These are phyloP conservation scores for Penicillium waksmanii DNA, from an alignment of 495 filamentous ascomycete genomes.

Conservation along the genomic window DNA sequence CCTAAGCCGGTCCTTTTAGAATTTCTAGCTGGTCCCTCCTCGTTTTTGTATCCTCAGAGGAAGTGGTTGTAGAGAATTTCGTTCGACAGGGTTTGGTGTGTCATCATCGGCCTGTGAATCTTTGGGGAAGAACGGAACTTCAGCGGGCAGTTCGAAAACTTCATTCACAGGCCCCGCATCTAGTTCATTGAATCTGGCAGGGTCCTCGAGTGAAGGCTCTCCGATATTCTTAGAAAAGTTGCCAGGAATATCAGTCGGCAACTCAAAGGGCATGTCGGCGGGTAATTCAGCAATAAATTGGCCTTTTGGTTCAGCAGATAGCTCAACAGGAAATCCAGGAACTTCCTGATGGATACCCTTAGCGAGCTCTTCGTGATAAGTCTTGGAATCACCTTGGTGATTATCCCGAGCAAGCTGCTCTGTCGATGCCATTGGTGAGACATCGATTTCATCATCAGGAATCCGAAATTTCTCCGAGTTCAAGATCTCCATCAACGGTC, in stretches of 20 bases:
- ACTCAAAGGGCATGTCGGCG: neutral
- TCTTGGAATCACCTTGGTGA: neutral
- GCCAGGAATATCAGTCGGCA: neutral
- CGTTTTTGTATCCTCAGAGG: neutral
- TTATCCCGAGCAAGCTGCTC: neutral
- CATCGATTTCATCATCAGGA: neutral
- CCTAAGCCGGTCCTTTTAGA: neutral
- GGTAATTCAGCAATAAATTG: neutral
- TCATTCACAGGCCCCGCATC: neutral
- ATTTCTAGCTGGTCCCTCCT: neutral
- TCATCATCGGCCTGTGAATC: too few species aligned
- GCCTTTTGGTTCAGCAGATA: neutral
- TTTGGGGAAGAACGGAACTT: too few species aligned
- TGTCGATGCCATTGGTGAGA: neutral
- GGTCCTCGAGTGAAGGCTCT: neutral
- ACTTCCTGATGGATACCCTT: neutral
- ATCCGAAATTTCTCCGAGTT: neutral
- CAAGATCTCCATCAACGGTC: neutral
- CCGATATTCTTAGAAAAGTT: neutral
- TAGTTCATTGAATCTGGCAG: neutral
- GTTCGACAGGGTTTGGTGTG: neutral
- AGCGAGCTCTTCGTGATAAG: neutral
- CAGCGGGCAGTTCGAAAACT: neutral
- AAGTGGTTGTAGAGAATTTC: neutral
- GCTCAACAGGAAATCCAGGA: neutral